Base-by-base conservation (phyloP, 805 yeast genomes). In the Starmera pachycereana region DNA sequence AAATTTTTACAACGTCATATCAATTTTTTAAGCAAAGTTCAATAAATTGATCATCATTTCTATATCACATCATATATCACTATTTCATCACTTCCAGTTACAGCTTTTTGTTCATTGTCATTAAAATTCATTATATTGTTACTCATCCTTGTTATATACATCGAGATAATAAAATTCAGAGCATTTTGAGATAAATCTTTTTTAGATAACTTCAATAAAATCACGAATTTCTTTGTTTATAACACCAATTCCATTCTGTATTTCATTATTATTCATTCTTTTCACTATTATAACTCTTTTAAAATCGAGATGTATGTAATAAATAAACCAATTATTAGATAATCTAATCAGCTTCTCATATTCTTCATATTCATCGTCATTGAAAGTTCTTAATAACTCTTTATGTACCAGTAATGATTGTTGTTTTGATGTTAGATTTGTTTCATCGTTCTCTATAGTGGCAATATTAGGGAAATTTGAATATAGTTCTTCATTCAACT, bases 321-420 rank as follows among this genome's bases (percentile, higher is more conserved):
- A 51, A 7, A 49, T 39, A 56, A 56, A 53, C 58, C 58, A 53
- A 2, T 53, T 53, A 35, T 47, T 47, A 25, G 43, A 44, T 9
- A 47, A 44, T 7, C 49, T 40, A 18, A 38, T 41, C 10, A 53
- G 39, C 30, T 38, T 48, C 32, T 53, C 58, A 12, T 40, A 4
- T 35, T 41, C 45, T 13, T 37, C 42, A 12, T 13, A 25, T 7
- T 29, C 32, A 36, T n/a, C 12, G 6, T 29, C 38, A 19, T 35
- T 25, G 37, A 35, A 8, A 35, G 22, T 14, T 4, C 33, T 31
- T 1, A 45, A 42, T 10, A 53, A 27, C 18, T 53, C 56, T 13
- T 44, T 41, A 38, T 53, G 54, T 2, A 51, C 31, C 6, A 45
- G 25, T 11, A 37, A 32, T 2, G 50, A 43, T 36, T 48, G 50